A percentile compares a stretch with the other conserved stretches of the same genome.
Evolutionary conservation across 768 basidiomycete genomes (phyloP).

Genomic region (Xanthoconium stramineum): DNA sequence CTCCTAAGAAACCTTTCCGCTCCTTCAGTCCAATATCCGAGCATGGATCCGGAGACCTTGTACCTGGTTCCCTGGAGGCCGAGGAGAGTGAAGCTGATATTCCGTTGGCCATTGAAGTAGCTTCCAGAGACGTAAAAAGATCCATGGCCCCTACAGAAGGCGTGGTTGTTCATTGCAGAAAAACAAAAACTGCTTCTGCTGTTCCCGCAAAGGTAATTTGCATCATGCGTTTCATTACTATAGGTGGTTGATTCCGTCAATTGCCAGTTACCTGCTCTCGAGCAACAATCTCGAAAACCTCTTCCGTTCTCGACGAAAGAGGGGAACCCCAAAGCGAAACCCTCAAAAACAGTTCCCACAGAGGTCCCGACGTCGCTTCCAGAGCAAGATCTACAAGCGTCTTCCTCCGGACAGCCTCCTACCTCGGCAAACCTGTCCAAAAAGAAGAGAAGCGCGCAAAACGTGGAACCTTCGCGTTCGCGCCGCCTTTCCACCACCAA

Average conservation of each 20-base stretch:
- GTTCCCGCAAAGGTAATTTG: slow-evolving; percentile 17
- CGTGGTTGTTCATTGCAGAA: slow-evolving; percentile 1
- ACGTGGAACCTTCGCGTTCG: slow-evolving; percentile 2
- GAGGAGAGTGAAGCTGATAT: slow-evolving; percentile 38
- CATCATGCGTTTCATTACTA: not conserved
- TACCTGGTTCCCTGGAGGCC: slow-evolving; percentile 27
- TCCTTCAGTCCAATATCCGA: slow-evolving; percentile 25
- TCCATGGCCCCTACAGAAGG: not conserved
- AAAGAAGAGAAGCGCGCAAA: slow-evolving; percentile 1
- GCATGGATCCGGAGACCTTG: slow-evolving; percentile 24
- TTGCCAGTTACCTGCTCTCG: not conserved
- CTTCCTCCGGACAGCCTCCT: slow-evolving; percentile 9
- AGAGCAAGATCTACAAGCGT: slow-evolving; percentile 42
- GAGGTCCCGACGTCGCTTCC: slow-evolving; percentile 61
- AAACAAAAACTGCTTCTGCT: slow-evolving; percentile 3
- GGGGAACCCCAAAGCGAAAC: slow-evolving; percentile 9
- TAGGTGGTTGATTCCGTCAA: not conserved
- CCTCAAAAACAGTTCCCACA: slow-evolving; percentile 26
- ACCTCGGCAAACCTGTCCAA: slow-evolving; percentile 1
- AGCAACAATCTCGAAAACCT: slow-evolving; percentile 11
- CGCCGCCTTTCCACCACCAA: slow-evolving; percentile 4
- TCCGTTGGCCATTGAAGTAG: slow-evolving; percentile 38
- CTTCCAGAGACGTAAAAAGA: slow-evolving; percentile 19
- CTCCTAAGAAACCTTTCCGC: slow-evolving; percentile 13
- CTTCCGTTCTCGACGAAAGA: slow-evolving; percentile 6